Evolutionary conservation across 75 land plant species (phyloP), one percentile per base, ranked within the genome.

Genomic region (Gnetum montanum): DNA sequence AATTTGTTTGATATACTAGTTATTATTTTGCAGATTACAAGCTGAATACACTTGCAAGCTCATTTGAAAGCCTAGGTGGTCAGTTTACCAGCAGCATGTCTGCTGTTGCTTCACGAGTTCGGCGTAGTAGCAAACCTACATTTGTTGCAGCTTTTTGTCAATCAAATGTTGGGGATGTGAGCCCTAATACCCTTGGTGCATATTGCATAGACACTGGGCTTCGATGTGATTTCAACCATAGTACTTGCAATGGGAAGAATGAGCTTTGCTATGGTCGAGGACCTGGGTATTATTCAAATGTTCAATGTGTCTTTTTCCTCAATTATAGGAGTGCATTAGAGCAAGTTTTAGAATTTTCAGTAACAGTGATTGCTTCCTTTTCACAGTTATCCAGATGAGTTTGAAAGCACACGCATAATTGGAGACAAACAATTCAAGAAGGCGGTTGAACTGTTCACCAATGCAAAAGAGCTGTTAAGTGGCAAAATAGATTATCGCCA

Each of bases 101-200:
- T 6, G 83, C 74, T 78, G 59, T 72, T 54, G 41, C 61, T 25
- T 67, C 69, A 23, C 84, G 85, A 40, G 80, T 92, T 12, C 79
- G 93, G 49, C 67, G 68, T 30, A 67, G 61, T 49, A 47, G 64
- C 7, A 73, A 46, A 49, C 82, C 89, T 3, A 66, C 58, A 40
- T 95, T 95, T 68, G 84, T 90, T 10, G 73, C 97, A 53, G 96
- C 99, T 26, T 95, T 95, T 75, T 89, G 95, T 34, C 99, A 95
- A 52, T 72, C 97, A 58, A 95, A 95, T 72, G 89, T 82, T 58
- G 99, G 99, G 22, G 99, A 95, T 66, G 86, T 84, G 49, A 83
- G 93, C 65, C 99, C 99, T 56, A 95, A 95, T 77, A 80, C 78
- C 0, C 73, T 77, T 33, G 96, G 99, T 48, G 63, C 99, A 19